A percentile compares a stretch with the other conserved stretches of the same genome.
These are phyloP conservation scores for Fusarium siculi DNA, from an alignment of 2,329 filamentous ascomycete genomes.

Conservation along the genomic window DNA sequence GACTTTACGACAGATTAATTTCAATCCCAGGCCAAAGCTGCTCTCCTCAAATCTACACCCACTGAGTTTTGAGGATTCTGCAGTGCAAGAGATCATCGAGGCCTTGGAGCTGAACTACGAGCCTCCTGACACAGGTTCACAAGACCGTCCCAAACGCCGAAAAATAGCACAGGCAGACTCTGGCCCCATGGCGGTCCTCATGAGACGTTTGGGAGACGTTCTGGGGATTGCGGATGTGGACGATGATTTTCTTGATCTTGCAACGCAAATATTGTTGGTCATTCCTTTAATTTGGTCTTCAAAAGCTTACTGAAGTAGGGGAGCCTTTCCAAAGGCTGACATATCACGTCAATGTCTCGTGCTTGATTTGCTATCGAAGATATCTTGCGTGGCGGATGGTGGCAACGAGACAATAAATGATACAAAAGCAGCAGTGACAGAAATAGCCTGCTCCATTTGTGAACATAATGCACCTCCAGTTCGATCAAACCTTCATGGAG, in stretches of 20 bases:
- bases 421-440: background rate
- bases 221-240: conserved; percentile 43
- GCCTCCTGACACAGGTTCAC: conserved; percentile 35
- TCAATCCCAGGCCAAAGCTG: conserved; percentile 23
- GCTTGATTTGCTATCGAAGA: conserved; percentile 65
- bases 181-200: conserved; percentile 36
- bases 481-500: conserved; percentile 5
- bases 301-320: conserved; percentile 45
- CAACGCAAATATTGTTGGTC: conserved; percentile 60
- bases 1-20: conserved; percentile 44
- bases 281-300: background rate
- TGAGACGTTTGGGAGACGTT: conserved; percentile 42
- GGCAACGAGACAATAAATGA: background rate
- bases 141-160: conserved; percentile 44
- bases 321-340: conserved; percentile 57
- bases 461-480: conserved; percentile 23
- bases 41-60: conserved; percentile 43
- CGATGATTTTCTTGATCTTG: conserved; percentile 45
- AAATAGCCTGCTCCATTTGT: conserved; percentile 42
- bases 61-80: conserved; percentile 44
- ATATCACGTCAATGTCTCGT: conserved; percentile 63
- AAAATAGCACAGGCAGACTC: conserved; percentile 39
- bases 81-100: conserved; percentile 46
- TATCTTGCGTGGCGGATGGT: conserved; percentile 48
- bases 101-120: conserved; percentile 43